Evolutionary conservation across 2,329 filamentous ascomycete species (phyloP), one percentile per base, ranked within the genome.

Genomic region (Trichophyton mentagrophytes): DNA sequence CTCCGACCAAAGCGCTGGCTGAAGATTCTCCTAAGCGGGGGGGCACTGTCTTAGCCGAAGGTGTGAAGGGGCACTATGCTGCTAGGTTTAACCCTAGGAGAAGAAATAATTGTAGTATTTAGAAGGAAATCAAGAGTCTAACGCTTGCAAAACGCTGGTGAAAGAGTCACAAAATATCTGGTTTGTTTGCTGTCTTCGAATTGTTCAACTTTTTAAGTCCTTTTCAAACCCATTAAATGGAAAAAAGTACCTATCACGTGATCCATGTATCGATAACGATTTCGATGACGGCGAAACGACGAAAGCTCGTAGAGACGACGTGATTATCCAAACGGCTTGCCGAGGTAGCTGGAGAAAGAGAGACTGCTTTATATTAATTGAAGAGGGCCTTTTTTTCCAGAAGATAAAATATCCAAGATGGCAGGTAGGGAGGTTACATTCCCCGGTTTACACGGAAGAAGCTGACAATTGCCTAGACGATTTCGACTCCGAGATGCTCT

Each of bases 401-500:
- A 20, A 27, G 27, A 55, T 36, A 55, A 15, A 25, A 2, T 5
- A 36, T n/a, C 8, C 49, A 36, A 27, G 17, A 55, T 55, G 49
- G 49, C 49, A 9, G 49, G 49, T 55, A 55, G 4, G 49, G n/a
- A 22, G 33, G 49, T 7, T 2, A n/a, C 20, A 53, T 2, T 13
- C 9, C 13, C 22, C 3, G 22, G 30, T 7, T n/a, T 25, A 20
- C 22, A 47, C 1, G 46, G 1, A 20, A 27, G n/a, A 27, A 33
- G 49, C 49, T 55, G 33, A 55, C n/a, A 9, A 3, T 8, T 13
- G 3, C 6, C 7, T 11, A 33, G 49, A 55, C 49, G 49, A 55
- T 5, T 55, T 33, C 27, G 80, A 83, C 72, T 81, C 78, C 33
- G 79, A 78, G 62, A 83, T 83, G 81, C 75, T 78, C 63, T 80